phyloP scores from a whole-genome alignment of 768 basidiomycete genomes.

The Tricholoma saponaceum region DNA sequence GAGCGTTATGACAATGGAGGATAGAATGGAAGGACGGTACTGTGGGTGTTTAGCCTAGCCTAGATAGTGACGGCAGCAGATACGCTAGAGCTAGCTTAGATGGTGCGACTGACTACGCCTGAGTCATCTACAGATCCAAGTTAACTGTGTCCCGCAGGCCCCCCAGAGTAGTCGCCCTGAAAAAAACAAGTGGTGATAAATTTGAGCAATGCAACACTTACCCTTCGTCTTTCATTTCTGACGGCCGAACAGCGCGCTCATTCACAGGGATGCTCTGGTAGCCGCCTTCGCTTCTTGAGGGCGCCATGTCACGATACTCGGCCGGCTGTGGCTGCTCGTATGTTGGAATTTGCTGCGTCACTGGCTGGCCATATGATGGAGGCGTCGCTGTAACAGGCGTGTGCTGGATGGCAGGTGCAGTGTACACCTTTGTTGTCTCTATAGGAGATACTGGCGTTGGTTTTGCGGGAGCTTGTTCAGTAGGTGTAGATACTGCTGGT shows the following conservation, averaged over 20 bases:
- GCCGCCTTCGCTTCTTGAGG: slow-evolving; percentile 31
- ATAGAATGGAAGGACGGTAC: slow-evolving; percentile 65
- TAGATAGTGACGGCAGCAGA: slow-evolving; percentile 62
- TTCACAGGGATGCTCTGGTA: slow-evolving; percentile 42
- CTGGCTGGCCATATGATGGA: slow-evolving; percentile 22
- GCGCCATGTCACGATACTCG: slow-evolving; percentile 43
- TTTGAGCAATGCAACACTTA: slow-evolving; percentile 51
- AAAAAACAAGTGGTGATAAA: slow-evolving; percentile 17
- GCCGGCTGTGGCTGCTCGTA: slow-evolving; percentile 61
- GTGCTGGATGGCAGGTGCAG: slow-evolving; percentile 13
- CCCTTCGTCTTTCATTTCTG: slow-evolving; percentile 99
- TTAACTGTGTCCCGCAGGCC: slow-evolving; percentile 6
- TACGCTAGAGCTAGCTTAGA: slow-evolving; percentile 76
- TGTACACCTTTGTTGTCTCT: slow-evolving; percentile 13
- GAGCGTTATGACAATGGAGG: slow-evolving; percentile 58
- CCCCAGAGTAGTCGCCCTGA: slow-evolving; percentile 25
- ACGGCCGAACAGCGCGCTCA: slow-evolving; percentile 71
- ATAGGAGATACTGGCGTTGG: slow-evolving; percentile 14
- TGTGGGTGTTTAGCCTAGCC: slow-evolving; percentile 75
- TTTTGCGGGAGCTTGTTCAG: slow-evolving; percentile 17
- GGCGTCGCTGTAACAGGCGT: slow-evolving; percentile 15
- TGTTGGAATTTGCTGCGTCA: slow-evolving; percentile 73
- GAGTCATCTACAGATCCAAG: slow-evolving; percentile 41
- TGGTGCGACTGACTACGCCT: slow-evolving; percentile 57
- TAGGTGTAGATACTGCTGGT: slow-evolving; percentile 9